phyloP scores from a whole-genome alignment of 2,329 filamentous ascomycete genomes.

The Thelonectria discophora region DNA sequence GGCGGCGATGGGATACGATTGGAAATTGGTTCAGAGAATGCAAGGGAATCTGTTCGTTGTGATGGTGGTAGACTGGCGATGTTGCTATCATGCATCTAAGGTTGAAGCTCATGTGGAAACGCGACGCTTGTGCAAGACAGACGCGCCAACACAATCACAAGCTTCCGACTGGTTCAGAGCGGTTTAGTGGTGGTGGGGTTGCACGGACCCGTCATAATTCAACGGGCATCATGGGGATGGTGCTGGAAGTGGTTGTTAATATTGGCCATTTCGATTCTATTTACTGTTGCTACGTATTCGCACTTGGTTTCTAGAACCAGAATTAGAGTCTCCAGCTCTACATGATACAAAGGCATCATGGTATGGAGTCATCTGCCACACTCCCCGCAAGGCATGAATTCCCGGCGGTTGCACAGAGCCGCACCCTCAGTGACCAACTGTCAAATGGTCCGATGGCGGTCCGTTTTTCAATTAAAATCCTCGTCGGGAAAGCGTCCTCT shows the following conservation, averaged over 20 bases:
- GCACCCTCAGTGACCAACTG: neutral
- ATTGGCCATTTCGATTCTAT: neutral
- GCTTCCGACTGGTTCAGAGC: neutral
- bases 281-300: neutral
- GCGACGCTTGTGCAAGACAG: slow-evolving; percentile 18
- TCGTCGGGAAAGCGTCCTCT: no score
- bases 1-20: neutral
- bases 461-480: no score
- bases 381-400: no score
- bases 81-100: neutral
- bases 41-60: neutral
- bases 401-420: neutral
- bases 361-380: no score
- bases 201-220: slow-evolving; percentile 13
- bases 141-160: slow-evolving; percentile 16
- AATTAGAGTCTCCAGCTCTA: no score
- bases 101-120: slow-evolving; percentile 19
- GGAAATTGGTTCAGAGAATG: neutral
- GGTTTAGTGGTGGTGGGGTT: slow-evolving; percentile 15
- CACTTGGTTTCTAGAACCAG: no score
- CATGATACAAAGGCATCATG: no score
- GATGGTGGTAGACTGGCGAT: neutral
- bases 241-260: no score
- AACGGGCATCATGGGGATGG: neutral
- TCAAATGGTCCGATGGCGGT: neutral